Conservation (phyloP, 495 filamentous ascomycete species). For the Chaetomium tenue region DNA sequence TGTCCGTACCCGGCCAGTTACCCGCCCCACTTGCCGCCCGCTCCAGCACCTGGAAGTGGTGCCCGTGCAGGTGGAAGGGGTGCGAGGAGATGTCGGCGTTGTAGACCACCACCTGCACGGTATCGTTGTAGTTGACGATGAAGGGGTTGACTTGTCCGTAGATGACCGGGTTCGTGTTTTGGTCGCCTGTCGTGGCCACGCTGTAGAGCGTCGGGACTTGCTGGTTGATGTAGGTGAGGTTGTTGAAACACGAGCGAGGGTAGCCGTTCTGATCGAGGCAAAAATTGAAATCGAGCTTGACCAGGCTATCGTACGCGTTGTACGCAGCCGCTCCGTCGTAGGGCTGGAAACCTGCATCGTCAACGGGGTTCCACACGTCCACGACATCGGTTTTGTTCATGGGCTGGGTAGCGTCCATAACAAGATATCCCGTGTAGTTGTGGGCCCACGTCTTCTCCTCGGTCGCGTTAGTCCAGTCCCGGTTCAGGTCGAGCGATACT, state of each 20-base stretch:
- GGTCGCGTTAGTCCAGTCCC: slow-evolving; percentile 40
- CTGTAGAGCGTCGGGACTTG: slow-evolving; percentile 80
- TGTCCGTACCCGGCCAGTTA: slow-evolving; percentile 41
- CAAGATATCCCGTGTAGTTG: slow-evolving; percentile 58
- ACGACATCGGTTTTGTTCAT: slow-evolving; percentile 49
- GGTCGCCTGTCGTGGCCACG: slow-evolving; percentile 59
- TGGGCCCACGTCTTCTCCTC: slow-evolving; percentile 32
- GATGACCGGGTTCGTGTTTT: slow-evolving; percentile 59
- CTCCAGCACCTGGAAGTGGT: slow-evolving; percentile 71
- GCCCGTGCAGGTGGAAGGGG: slow-evolving; percentile 64
- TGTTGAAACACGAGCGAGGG: slow-evolving; percentile 74
- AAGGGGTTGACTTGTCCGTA: slow-evolving; percentile 76
- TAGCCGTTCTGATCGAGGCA: slow-evolving; percentile 61
- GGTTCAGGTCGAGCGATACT: slow-evolving; percentile 47
- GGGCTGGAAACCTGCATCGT: slow-evolving; percentile 63
- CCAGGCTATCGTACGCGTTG: slow-evolving; percentile 50
- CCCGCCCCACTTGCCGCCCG: slow-evolving; percentile 48
- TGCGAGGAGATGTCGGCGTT: slow-evolving; percentile 65
- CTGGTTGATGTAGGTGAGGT: slow-evolving; percentile 67
- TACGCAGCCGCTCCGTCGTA: slow-evolving; percentile 51
- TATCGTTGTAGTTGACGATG: slow-evolving; percentile 60
- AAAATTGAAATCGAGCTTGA: slow-evolving; percentile 60
- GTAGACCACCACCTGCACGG: slow-evolving; percentile 79
- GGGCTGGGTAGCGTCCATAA: slow-evolving; percentile 59
- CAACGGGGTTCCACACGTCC: slow-evolving; percentile 56